Conservation (phyloP, 257 asterid genomes). For the Nicotiana paniculata region DNA sequence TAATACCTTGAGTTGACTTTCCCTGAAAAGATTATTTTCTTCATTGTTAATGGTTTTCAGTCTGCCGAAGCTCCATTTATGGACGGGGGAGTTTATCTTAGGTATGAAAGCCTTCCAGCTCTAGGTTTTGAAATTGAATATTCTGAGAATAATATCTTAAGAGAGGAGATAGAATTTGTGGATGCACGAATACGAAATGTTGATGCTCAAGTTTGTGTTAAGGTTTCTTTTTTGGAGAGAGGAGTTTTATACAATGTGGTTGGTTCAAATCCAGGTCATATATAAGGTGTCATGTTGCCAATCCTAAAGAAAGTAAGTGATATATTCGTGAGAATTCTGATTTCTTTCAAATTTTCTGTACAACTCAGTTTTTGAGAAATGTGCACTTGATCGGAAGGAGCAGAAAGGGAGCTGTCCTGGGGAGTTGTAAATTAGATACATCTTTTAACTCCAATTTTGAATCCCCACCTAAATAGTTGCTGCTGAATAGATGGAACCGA, state of each 20-base stretch:
- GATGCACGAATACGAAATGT: neutral
- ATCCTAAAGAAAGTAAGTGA: neutral
- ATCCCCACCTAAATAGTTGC: neutral
- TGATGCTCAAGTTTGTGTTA: neutral
- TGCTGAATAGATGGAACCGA: too few relatives aligned
- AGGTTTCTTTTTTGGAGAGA: neutral
- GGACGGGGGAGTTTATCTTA: neutral
- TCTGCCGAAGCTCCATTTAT: too few relatives aligned
- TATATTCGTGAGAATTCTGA: neutral
- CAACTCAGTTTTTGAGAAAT: neutral
- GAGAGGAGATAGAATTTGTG: neutral
- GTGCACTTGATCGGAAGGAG: neutral
- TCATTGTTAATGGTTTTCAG: too few relatives aligned
- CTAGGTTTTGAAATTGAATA: neutral
- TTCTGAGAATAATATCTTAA: neutral
- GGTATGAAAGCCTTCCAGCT: neutral
- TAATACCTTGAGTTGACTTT: neutral
- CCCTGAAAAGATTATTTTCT: too few relatives aligned
- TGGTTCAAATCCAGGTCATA: constrained; percentile 1
- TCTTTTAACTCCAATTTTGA: neutral
- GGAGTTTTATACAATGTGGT: neutral
- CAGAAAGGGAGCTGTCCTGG: neutral
- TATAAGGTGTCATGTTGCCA: neutral
- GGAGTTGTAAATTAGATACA: neutral
- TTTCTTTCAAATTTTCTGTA: neutral